Base-by-base conservation (phyloP, 176 grass and related monocot genomes). In the Luzula sylvatica region DNA sequence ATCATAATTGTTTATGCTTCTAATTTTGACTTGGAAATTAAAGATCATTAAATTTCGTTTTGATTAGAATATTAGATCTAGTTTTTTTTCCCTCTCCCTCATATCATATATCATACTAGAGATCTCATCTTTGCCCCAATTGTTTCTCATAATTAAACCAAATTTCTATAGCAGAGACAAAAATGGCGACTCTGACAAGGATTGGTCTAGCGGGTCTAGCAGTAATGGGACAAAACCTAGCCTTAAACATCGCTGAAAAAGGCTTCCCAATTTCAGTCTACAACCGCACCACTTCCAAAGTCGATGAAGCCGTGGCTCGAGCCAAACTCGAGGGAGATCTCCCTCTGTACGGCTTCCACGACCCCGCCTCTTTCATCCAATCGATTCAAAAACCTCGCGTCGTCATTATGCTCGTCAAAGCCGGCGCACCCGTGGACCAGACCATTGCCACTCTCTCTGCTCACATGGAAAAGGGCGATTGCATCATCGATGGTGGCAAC, bases 251-350 rank as follows among this genome's bases (percentile, higher is more conserved):
- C 1, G 84, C 84, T 0, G 79, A 88, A 50, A 88, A 88, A 79
- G 85, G 85, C 8, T 89, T 79, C 67, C 79, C 85, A 20, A 89
- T 89, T 71, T 89, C 85, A 2, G 85, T 89, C 46, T 89, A 83
- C 72, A 89, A 89, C 52, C 74, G 79, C 50, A 89, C 85, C 0
- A 80, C 85, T 19, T 89, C 85, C 70, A 89, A 89, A 71, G 85
- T 83, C 14, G 85, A 89, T 0, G 85, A 89, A 45, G 79, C 85
- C 0, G 85, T 83, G 2, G 71, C 76, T 61, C 70, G 85, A 0
- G 79, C 85, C 39, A 78, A 78, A 52, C 2, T 43, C 0, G 85
- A 89, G 50, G 85, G 85, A 7, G 76, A 89, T 71, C 85, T 83
- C 4, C 85, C 85, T 0, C 49, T 89, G 13, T 89, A 62, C 1